Evolutionary conservation across 148 eudicot species (phyloP), one percentile per base, ranked within the genome.

Genomic region (Linanthus parryae): DNA sequence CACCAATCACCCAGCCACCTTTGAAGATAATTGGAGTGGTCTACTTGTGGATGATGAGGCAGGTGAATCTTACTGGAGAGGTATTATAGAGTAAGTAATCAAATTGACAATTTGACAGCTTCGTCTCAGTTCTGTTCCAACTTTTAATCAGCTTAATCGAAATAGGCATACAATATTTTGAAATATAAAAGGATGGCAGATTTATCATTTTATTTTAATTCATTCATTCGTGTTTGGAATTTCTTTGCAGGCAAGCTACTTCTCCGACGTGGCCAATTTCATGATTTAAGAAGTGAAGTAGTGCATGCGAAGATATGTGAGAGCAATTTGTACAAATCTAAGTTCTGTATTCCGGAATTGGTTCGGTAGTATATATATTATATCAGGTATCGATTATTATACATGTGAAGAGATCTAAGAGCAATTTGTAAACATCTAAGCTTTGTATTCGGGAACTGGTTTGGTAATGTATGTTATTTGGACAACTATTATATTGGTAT

Each of bases 21-120:
- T 46, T 46, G 51, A 46, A 46, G 51, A 29, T 25, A 46, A 46
- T 13, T 46, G 51, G 51, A 31, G 51, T 23, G 51, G 26, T n/a
- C n/a, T n/a, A 46, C 8, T 46, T 18, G 5, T 46, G 51, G 51
- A 31, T 23, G 51, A 46, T 46, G 51, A 46, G 16, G 51, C 31
- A 22, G 16, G 30, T 1, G 51, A 46, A 10, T 12, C 31, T 1
- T 46, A 46, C 51, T 46, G 51, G 51, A 46, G 15, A 24, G 51
- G 26, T 16, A 24, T 46, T 0, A 24, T 46, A 13, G 51, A 46
- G 51, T 46, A 25, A 46, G 51, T 46, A 20, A 9, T 4, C n/a
- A n/a, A n/a, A n/a, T n/a, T n/a, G n/a, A n/a, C n/a, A n/a, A n/a
- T n/a, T n/a, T n/a, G n/a, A n/a, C n/a, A n/a, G n/a, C n/a, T n/a